phyloP scores from a whole-genome alignment of 2,329 filamentous ascomycete species.

The Coniella vitis region DNA sequence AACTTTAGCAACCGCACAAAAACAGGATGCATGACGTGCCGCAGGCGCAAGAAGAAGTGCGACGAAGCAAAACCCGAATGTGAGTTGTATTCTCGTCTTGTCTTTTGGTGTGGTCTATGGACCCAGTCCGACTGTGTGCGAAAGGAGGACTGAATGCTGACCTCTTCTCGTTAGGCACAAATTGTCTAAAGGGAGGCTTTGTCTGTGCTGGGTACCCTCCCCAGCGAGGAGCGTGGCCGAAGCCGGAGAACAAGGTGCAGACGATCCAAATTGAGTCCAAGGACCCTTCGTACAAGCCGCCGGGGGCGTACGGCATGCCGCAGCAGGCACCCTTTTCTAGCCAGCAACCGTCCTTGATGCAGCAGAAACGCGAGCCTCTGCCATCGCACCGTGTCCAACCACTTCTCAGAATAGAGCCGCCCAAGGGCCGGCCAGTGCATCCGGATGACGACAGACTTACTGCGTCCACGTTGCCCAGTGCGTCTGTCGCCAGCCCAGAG shows the following conservation, averaged over 20 bases:
- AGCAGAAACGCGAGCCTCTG: constrained; percentile 48
- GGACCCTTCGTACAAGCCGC: constrained; percentile 57
- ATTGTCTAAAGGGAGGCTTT: constrained; percentile 86
- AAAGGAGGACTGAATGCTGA: too few species aligned
- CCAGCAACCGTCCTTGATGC: constrained; percentile 24
- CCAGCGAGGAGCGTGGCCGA: constrained; percentile 70
- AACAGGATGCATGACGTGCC: constrained; percentile 89
- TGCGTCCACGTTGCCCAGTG: constrained; percentile 53
- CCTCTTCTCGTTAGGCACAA: constrained; percentile 54
- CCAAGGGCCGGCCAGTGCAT: constrained; percentile 48
- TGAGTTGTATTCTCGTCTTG: constrained; percentile 41
- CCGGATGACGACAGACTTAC: constrained; percentile 53
- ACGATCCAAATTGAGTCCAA: constrained; percentile 79
- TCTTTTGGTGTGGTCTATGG: background rate
- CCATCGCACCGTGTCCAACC: constrained; percentile 55
- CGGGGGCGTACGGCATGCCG: constrained; percentile 56
- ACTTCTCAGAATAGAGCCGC: constrained; percentile 53
- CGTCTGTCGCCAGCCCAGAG: constrained; percentile 51
- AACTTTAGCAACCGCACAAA: constrained; percentile 95
- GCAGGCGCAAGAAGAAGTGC: constrained; percentile 93
- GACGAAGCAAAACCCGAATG: constrained; percentile 91
- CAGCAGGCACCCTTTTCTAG: constrained; percentile 31
- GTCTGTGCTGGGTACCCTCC: constrained; percentile 87
- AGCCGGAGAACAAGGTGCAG: constrained; percentile 61
- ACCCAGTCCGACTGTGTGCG: background rate